A percentile compares a stretch with the other conserved stretches of the same genome.
phyloP scores from a whole-genome alignment of 2,329 filamentous ascomycete genomes.

The Balansia obtecta region DNA sequence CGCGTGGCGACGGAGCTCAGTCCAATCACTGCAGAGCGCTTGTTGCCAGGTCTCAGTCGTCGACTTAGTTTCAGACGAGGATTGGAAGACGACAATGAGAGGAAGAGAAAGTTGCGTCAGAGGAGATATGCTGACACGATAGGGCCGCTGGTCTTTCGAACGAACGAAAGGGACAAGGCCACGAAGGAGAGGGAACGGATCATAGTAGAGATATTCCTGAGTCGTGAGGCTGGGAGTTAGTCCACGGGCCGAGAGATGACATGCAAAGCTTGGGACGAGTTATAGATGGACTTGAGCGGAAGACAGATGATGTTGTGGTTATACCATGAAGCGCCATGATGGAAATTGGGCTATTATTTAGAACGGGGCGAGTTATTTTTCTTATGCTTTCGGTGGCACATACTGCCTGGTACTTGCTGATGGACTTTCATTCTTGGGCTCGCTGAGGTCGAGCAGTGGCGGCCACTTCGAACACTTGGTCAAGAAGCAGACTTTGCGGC shows the following conservation, averaged over 20 bases:
- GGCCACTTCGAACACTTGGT: too few relatives aligned
- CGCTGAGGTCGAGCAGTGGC: too few relatives aligned
- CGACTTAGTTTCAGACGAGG: slow-evolving; percentile 34
- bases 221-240: slow-evolving; percentile 21
- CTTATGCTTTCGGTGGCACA: too few relatives aligned
- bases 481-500: too few relatives aligned
- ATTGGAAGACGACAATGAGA: slow-evolving; percentile 15
- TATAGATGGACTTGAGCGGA: background rate
- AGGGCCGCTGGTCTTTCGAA: slow-evolving; percentile 47
- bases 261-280: background rate
- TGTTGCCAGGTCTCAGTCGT: slow-evolving; percentile 23
- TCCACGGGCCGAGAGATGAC: slow-evolving; percentile 3
- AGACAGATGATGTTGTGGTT: background rate
- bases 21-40: slow-evolving; percentile 22
- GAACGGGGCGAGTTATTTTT: background rate
- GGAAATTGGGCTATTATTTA: background rate
- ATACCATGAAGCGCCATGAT: background rate
- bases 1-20: slow-evolving; percentile 37
- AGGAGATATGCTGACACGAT: slow-evolving; percentile 53
- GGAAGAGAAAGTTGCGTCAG: slow-evolving; percentile 45
- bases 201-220: slow-evolving; percentile 56
- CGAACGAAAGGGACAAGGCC: slow-evolving; percentile 40
- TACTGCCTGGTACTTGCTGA: too few relatives aligned
- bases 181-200: slow-evolving; percentile 52
- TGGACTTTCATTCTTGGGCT: too few relatives aligned